phyloP scores from a whole-genome alignment of 2,329 filamentous ascomycete species.

The Sarocladium oryzae region DNA sequence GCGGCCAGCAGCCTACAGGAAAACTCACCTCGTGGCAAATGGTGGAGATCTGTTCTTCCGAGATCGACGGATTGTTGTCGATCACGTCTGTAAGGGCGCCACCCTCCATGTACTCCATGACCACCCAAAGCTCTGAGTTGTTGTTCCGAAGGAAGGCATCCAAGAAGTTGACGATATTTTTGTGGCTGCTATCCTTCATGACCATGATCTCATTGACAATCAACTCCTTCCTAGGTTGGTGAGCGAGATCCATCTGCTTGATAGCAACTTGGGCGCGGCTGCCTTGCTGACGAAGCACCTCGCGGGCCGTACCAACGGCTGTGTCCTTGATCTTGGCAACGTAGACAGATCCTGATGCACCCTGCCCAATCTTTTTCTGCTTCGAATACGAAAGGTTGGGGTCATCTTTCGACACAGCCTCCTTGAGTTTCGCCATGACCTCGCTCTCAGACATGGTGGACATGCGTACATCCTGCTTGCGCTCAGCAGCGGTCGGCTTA shows the following conservation, averaged over 20 bases:
- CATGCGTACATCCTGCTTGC: slow-evolving; percentile 93
- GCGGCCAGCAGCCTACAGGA: neutral
- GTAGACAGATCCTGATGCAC: slow-evolving; percentile 95
- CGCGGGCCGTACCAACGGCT: slow-evolving; percentile 76
- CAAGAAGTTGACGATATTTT: slow-evolving; percentile 98
- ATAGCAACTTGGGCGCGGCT: slow-evolving; percentile 87
- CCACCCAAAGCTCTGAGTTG: slow-evolving; percentile 94
- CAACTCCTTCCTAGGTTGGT: slow-evolving; percentile 93
- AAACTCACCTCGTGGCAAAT: slow-evolving; percentile 84
- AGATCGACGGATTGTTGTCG: slow-evolving; percentile 91
- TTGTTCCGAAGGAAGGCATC: slow-evolving; percentile 96
- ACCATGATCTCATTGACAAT: slow-evolving; percentile 99
- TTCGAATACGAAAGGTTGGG: slow-evolving; percentile 95
- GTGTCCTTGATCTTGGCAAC: slow-evolving; percentile 91
- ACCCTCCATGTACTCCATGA: slow-evolving; percentile 99
- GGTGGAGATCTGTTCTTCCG: slow-evolving; percentile 94
- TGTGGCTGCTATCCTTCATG: slow-evolving; percentile 98
- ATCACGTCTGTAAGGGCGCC: slow-evolving; percentile 97
- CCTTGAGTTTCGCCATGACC: slow-evolving; percentile 92
- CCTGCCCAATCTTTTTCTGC: slow-evolving; percentile 99
- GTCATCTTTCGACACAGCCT: slow-evolving; percentile 92
- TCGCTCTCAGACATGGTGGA: slow-evolving; percentile 96
- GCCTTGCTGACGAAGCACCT: slow-evolving; percentile 73
- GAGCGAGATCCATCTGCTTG: slow-evolving; percentile 98
- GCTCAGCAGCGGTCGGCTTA: slow-evolving; percentile 65